Conservation (phyloP, 2,329 filamentous ascomycete genomes). For the Xylariales sp. region DNA sequence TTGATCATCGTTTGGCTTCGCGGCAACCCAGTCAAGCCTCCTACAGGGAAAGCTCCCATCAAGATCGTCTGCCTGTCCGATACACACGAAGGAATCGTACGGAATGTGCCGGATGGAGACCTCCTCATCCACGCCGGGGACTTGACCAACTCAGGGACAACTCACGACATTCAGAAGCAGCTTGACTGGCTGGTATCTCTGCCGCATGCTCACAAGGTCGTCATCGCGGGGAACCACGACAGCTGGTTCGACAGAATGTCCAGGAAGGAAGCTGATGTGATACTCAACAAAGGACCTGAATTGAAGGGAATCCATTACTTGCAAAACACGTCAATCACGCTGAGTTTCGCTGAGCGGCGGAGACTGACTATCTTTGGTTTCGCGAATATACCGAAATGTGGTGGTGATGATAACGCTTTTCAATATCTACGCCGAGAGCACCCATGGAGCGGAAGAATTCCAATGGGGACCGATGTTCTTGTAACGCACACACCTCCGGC, state of each 20-base stretch:
- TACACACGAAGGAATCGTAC: constrained; percentile 65
- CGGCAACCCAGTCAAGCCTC: constrained; percentile 56
- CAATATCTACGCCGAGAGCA: constrained; percentile 64
- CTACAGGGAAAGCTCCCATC: constrained; percentile 52
- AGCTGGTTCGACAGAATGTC: constrained; percentile 71
- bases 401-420: constrained; percentile 70
- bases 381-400: constrained; percentile 72
- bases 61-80: constrained; percentile 86
- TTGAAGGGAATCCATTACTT: constrained; percentile 71
- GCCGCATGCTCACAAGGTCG: constrained; percentile 74
- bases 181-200: constrained; percentile 75
- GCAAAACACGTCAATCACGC: constrained; percentile 60
- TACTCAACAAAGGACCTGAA: constrained; percentile 49
- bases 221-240: constrained; percentile 87
- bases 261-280: constrained; percentile 51
- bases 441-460: constrained; percentile 69
- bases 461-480: constrained; percentile 69
- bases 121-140: constrained; percentile 89
- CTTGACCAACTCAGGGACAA: constrained; percentile 68
- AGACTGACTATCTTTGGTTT: constrained; percentile 72
- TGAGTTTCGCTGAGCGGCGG: constrained; percentile 57
- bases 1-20: constrained; percentile 62
- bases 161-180: constrained; percentile 71
- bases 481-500: constrained; percentile 77
- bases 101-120: constrained; percentile 69